Conservation (phyloP, 2,329 filamentous ascomycete genomes). For the Xylariaceae sp. region DNA sequence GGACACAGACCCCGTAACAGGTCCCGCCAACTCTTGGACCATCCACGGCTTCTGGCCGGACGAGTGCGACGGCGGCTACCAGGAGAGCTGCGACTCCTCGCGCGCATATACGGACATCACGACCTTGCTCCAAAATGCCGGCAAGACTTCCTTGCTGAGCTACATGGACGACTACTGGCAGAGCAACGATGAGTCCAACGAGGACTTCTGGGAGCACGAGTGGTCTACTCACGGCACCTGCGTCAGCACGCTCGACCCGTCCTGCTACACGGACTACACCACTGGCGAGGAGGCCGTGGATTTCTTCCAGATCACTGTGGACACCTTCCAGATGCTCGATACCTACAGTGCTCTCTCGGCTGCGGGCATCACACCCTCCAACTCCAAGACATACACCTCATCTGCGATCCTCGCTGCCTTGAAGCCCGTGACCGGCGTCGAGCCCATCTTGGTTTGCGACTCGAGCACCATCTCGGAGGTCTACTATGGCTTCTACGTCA, state of each 20-base stretch:
- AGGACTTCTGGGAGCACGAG: constrained; percentile 69
- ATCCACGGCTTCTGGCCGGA: constrained; percentile 68
- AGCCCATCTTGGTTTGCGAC: constrained; percentile 54
- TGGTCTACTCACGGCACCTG: constrained; percentile 74
- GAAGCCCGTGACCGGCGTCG: constrained; percentile 46
- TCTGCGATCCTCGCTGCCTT: constrained; percentile 58
- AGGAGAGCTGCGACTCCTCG: constrained; percentile 58
- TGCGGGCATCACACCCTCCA: constrained; percentile 56
- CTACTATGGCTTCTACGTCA: constrained; percentile 61
- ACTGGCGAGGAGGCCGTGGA: constrained; percentile 62
- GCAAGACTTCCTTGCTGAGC: constrained; percentile 49
- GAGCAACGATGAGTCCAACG: constrained; percentile 59
- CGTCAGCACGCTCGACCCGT: constrained; percentile 63
- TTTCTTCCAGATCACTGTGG: constrained; percentile 64
- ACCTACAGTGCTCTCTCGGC: constrained; percentile 59
- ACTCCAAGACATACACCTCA: constrained; percentile 54
- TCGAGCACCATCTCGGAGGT: constrained; percentile 47
- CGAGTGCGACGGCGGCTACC: constrained; percentile 67
- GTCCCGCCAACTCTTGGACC: constrained; percentile 68
- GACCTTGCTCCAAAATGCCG: constrained; percentile 47
- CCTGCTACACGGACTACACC: constrained; percentile 61
- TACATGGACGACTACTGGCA: constrained; percentile 74
- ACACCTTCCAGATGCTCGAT: constrained; percentile 62
- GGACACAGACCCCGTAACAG: constrained; percentile 62
- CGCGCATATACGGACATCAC: constrained; percentile 64